phyloP scores from a whole-genome alignment of 1,284 basidiomycete species.

The Sporisorium graminicola region DNA sequence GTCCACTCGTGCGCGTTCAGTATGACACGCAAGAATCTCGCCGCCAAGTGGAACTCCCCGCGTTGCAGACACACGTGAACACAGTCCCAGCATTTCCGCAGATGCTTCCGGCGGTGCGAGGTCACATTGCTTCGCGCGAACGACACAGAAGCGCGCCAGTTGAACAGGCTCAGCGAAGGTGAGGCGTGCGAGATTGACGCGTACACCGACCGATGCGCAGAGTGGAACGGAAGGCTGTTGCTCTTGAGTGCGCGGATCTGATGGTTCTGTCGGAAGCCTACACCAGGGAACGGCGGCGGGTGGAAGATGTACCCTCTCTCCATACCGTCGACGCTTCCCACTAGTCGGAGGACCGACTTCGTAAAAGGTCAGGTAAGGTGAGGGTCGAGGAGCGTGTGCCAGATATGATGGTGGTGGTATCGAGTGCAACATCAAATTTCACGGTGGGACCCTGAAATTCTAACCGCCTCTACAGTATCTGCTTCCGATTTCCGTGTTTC shows the following conservation, averaged over 20 bases:
- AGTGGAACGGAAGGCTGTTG: constrained; percentile 28
- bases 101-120: constrained; percentile 22
- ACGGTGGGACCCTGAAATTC: constrained; percentile 1
- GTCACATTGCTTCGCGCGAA: constrained; percentile 15
- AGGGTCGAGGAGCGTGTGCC: background rate
- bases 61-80: constrained; percentile 24
- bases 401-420: background rate
- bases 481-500: constrained; percentile 1
- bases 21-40: constrained; percentile 19
- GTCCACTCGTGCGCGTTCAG: constrained; percentile 39
- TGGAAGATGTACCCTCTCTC: constrained; percentile 12
- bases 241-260: constrained; percentile 35
- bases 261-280: constrained; percentile 24
- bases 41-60: constrained; percentile 14
- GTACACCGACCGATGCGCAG: constrained; percentile 21
- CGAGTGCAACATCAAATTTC: background rate
- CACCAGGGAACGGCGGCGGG: constrained; percentile 30
- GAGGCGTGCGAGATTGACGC: constrained; percentile 22
- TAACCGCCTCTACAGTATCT: too few relatives aligned
- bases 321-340: constrained; percentile 15
- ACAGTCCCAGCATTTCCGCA: constrained; percentile 31
- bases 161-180: constrained; percentile 17
- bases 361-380: background rate
- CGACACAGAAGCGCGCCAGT: background rate
- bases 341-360: too few relatives aligned